Evolutionary conservation across 2,329 filamentous ascomycete genomes (phyloP), one percentile per base, ranked within the genome.

Genomic region (Emmonsia crescens): DNA sequence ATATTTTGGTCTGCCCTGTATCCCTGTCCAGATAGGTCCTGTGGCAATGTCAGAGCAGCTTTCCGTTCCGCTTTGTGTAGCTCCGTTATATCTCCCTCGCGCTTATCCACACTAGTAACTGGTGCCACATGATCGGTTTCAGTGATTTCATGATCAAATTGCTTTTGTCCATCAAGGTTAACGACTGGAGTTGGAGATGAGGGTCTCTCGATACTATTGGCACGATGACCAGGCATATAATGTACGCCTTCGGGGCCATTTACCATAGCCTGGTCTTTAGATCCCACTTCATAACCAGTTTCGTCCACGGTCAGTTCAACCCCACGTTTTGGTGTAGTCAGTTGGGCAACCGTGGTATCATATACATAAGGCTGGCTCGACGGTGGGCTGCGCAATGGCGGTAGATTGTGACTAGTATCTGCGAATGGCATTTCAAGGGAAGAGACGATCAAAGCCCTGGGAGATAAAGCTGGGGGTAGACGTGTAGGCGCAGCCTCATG

Each of bases 391-490:
- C 40, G 24, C 0, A 40, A 57, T 5, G 9, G 38, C 10, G 24
- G 27, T 31, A 46, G 9, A 12, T 27, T 36, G 38, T n/a, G n/a
- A n/a, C 24, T n/a, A n/a, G 56, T 31, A 46, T 19, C 40, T 33
- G 24, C 27, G 9, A 49, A 10, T 27, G 44, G 10, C 14, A 70
- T 68, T 38, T 73, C 63, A 29, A 77, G 64, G 16, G 76, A 74
- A 29, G 76, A 78, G 6, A 76, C 72, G 49, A 74, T 66, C 12
- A 75, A 73, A 42, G 77, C 69, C 6, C 72, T 73, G 12, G 75
- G 72, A 27, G 76, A 77, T 44, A 72, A 68, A 42, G 76, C 65
- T 19, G 75, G 76, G 33, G 70, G 67, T 24, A 78, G 67, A 16
- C 72, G 72, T 12, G 75, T 75, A 29, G 73, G 69, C 27, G 67